Base-by-base conservation (phyloP, 192 early-diverging fungal genomes). In the Dissophora ornata region DNA sequence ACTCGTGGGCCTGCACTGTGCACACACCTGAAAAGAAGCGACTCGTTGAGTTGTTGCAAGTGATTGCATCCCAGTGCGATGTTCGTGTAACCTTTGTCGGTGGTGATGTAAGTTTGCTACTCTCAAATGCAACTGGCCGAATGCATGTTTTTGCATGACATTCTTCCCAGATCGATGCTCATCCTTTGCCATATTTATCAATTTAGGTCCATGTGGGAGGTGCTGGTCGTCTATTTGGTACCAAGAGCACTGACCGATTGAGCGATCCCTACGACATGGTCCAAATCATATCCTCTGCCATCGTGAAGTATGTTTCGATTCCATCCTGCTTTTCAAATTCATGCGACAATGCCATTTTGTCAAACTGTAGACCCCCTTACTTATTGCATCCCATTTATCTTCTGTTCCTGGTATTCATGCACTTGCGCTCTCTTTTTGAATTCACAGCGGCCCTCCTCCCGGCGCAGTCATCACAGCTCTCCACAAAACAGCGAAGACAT, bases 21-120 rank as follows among this genome's bases (percentile, higher is more conserved):
- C 92, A 96, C 55, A 73, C 84, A 50, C 85, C 73, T 5, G 94
- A 96, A 71, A 90, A 93, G 57, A 87, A 81, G 59, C 54, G 61
- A 21, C 79, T 94, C 55, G 82, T 96, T 12, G 71, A 82, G 45
- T 65, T 84, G 22, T 77, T 96, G 33, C 92, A 94, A 65, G 66
- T 79, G 8, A 85, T 92, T 73, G 88, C 95, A 19, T 69, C 80
- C 8, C 59, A 71, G 28, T 80, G 71, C 24, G 69, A 70, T 32
- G 70, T 93, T 28, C 91, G 95, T 34, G 90, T 94, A 19, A 92
- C 91, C 12, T 92, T 95, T 79, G 79, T 95, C 4, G 86, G 85
- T 34, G 95, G 95, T 24, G 95, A 96, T 77, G 95, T 92, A 67
- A 83, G 89, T n/a, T n/a, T n/a, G n/a, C n/a, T n/a, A n/a, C 79